Evolutionary conservation across 169 alveolate genomes (phyloP).

Genomic region (Plasmodium cynomolgi): DNA sequence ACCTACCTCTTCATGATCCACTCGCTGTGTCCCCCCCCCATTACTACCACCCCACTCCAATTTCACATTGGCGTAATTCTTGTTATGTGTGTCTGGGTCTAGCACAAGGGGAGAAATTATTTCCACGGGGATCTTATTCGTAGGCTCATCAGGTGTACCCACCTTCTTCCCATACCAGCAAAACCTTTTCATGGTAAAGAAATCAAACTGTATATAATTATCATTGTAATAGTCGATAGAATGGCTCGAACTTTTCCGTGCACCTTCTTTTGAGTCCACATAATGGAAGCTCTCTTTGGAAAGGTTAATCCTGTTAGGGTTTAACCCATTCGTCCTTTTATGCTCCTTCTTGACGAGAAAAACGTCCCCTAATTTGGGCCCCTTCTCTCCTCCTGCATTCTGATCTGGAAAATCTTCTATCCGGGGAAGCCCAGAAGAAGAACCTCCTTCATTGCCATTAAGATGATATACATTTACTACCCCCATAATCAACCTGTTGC

Average conservation of each 20-base stretch:
- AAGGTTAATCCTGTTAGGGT: neutral
- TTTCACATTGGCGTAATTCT: constrained; percentile 4
- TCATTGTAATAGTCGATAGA: constrained; percentile 49
- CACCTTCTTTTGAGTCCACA: neutral
- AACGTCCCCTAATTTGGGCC: neutral
- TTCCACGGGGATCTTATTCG: constrained; percentile 46
- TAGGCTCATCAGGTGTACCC: constrained; percentile 12
- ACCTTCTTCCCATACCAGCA: constrained; percentile 70
- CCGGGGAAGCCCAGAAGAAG: neutral
- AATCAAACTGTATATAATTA: constrained; percentile 15
- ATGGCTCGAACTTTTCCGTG: neutral
- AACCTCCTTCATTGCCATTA: neutral
- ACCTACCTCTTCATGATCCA: neutral
- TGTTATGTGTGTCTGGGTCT: constrained; percentile 8
- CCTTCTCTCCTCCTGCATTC: neutral
- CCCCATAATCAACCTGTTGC: constrained; percentile 55
- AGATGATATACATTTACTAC: constrained; percentile 23
- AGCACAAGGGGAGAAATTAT: constrained; percentile 30
- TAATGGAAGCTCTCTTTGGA: neutral
- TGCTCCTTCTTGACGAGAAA: neutral
- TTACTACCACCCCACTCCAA: neutral
- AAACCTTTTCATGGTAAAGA: constrained; percentile 7
- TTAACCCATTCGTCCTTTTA: neutral
- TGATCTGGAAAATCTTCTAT: neutral
- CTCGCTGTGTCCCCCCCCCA: neutral